Conservation (phyloP, 495 filamentous ascomycete genomes). For the Penicillium simplicissimum region DNA sequence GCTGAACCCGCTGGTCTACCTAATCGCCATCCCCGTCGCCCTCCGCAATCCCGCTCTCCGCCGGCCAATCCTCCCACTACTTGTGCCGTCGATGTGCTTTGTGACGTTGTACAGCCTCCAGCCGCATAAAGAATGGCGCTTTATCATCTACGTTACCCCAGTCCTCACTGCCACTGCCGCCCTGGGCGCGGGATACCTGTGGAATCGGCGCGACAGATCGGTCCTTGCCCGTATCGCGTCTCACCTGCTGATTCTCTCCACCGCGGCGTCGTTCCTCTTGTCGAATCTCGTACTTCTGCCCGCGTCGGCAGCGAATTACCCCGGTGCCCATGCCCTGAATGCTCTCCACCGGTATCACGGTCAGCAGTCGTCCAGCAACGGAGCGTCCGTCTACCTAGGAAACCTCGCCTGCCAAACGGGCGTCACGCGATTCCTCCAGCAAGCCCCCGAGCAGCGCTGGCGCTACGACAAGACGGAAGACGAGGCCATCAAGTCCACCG, state of each 20-base stretch:
- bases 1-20: conserved; percentile 68
- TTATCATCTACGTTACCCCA: conserved; percentile 88
- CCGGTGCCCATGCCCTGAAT: conserved; percentile 75
- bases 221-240: conserved; percentile 40
- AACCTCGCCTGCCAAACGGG: conserved; percentile 93
- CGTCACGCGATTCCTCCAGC: conserved; percentile 79
- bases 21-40: conserved; percentile 66
- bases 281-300: conserved; percentile 65
- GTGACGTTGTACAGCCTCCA: conserved; percentile 77
- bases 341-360: conserved; percentile 41
- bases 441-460: conserved; percentile 37
- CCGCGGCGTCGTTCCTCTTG: conserved; percentile 56
- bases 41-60: conserved; percentile 54
- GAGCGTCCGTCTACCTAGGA: conserved; percentile 68
- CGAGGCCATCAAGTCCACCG: conserved; percentile 51
- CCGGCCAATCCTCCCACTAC: conserved; percentile 48
- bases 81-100: conserved; percentile 70
- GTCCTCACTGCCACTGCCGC: conserved; percentile 76
- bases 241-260: conserved; percentile 60
- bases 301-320: conserved; percentile 80
- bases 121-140: conserved; percentile 96
- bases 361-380: conserved; percentile 20
- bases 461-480: conserved; percentile 57
- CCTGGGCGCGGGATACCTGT: conserved; percentile 71
- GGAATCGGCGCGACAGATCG: conserved; percentile 63